phyloP scores from a whole-genome alignment of 108 stramenopile genomes.

The Heterococcus sp. region DNA sequence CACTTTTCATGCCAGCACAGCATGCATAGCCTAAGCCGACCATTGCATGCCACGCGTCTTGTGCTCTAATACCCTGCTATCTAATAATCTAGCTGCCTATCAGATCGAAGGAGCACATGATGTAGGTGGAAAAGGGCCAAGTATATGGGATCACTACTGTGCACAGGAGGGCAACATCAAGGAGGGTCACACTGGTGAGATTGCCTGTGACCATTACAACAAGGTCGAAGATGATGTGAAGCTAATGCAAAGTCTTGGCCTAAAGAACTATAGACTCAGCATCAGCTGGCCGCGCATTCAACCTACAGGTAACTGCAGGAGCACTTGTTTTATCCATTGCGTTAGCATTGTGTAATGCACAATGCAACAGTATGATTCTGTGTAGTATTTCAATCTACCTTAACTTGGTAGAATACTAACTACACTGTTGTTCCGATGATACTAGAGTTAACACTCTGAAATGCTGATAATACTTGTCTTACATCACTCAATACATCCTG shows the following conservation, averaged over 20 bases:
- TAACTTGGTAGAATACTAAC: too few species aligned
- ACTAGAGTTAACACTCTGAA: too few species aligned
- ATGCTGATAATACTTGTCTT: too few species aligned
- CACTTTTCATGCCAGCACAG: too few species aligned
- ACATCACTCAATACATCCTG: too few species aligned
- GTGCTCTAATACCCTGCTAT: not conserved
- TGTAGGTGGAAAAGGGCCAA: conserved; percentile 68
- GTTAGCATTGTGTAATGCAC: too few species aligned
- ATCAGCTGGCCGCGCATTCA: conserved; percentile 85
- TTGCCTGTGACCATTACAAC: conserved; percentile 87
- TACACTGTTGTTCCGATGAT: too few species aligned
- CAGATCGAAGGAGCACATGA: conserved; percentile 79
- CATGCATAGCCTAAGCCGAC: too few species aligned
- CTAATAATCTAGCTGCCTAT: conserved; percentile 60
- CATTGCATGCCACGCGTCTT: not conserved
- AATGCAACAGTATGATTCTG: too few species aligned
- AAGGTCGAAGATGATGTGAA: conserved; percentile 73
- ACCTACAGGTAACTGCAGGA: too few species aligned
- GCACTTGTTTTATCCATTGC: too few species aligned
- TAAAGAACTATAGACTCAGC: conserved; percentile 84
- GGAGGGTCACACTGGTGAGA: conserved; percentile 55
- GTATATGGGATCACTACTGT: conserved; percentile 83
- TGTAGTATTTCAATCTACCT: too few species aligned
- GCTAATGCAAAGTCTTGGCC: conserved; percentile 71
- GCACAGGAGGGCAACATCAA: not conserved